Percentiles rank a stretch among this genome's conserved stretches.
phyloP scores from a whole-genome alignment of 805 yeast genomes.

The Clavispora phyllophila region DNA sequence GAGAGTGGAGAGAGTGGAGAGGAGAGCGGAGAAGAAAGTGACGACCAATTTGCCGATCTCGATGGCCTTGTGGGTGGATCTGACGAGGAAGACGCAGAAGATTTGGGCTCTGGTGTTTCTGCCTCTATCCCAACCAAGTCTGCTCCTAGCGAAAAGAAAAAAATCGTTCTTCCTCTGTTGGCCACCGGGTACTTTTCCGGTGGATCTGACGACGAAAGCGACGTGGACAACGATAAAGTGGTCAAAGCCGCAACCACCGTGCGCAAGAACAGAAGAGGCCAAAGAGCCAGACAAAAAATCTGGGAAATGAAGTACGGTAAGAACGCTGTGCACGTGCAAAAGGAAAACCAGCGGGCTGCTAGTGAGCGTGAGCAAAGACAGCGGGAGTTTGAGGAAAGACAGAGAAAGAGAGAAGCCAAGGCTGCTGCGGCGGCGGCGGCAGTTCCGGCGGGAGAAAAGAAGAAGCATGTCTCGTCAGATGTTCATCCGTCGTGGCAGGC shows the following conservation, averaged over 20 bases:
- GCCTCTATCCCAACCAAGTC: no score
- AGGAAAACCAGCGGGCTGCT: constrained; percentile 50
- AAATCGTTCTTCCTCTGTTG: constrained; percentile 52
- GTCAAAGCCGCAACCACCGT: constrained; percentile 50
- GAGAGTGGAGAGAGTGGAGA: constrained; percentile 3
- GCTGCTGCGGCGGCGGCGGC: constrained; percentile 20
- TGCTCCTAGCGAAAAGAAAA: background rate
- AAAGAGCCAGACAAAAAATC: constrained; percentile 91
- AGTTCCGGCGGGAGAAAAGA: constrained; percentile 5
- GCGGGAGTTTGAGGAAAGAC: constrained; percentile 68
- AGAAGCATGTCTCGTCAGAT: background rate
- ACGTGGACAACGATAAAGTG: constrained; percentile 39
- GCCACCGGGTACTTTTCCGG: constrained; percentile 82
- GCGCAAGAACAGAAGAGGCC: constrained; percentile 91
- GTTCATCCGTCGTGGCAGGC: constrained; percentile 99
- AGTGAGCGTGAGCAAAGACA: constrained; percentile 58
- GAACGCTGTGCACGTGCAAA: constrained; percentile 75
- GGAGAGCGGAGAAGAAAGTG: constrained; percentile 14
- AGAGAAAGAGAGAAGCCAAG: constrained; percentile 57
- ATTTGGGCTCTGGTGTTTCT: no score
- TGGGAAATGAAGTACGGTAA: constrained; percentile 91
- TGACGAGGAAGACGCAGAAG: constrained; percentile 30
- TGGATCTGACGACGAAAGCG: constrained; percentile 63
- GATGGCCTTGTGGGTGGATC: constrained; percentile 41
- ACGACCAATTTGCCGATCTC: constrained; percentile 30